phyloP scores from a whole-genome alignment of 1,139 yeast genomes.

The Pichia sp. region DNA sequence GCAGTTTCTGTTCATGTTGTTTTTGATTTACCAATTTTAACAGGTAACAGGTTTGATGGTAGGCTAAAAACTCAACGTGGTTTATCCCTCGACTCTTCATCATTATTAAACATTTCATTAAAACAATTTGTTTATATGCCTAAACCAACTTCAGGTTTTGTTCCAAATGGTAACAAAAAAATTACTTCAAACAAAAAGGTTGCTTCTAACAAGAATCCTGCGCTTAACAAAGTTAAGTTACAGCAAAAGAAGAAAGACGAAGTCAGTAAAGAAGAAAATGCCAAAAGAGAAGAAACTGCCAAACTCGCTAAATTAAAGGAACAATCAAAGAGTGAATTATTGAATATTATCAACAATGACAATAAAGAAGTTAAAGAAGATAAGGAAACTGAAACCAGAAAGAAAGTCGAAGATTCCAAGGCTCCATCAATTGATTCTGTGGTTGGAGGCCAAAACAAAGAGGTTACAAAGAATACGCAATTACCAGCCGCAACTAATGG shows the following conservation, averaged over 20 bases:
- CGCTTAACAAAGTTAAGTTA: slow-evolving; percentile 11
- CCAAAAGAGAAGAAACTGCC: slow-evolving; percentile 2
- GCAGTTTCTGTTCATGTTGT: slow-evolving; percentile 59
- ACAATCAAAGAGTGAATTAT: slow-evolving; percentile 10
- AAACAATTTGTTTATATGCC: slow-evolving; percentile 74
- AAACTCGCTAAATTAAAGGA: slow-evolving; percentile 13
- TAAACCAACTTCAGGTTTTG: slow-evolving; percentile 30
- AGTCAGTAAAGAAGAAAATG: slow-evolving; percentile 8
- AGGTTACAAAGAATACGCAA: background rate
- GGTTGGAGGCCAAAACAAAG: background rate
- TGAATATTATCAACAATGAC: slow-evolving; percentile 1
- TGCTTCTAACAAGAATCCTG: too few relatives aligned
- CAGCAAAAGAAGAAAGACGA: background rate
- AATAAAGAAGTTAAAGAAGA: background rate
- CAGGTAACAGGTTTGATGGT: slow-evolving; percentile 79
- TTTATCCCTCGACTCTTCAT: slow-evolving; percentile 70
- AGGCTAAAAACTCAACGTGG: slow-evolving; percentile 77
- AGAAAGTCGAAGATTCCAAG: background rate
- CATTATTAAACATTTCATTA: slow-evolving; percentile 69
- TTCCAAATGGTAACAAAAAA: slow-evolving; percentile 1
- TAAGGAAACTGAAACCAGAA: background rate
- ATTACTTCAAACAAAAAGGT: too few relatives aligned
- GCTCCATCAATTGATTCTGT: background rate
- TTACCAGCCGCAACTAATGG: background rate
- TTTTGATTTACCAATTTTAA: slow-evolving; percentile 76